Base-by-base conservation (phyloP, 1,139 yeast genomes). In the Scheffersomyces titani region DNA sequence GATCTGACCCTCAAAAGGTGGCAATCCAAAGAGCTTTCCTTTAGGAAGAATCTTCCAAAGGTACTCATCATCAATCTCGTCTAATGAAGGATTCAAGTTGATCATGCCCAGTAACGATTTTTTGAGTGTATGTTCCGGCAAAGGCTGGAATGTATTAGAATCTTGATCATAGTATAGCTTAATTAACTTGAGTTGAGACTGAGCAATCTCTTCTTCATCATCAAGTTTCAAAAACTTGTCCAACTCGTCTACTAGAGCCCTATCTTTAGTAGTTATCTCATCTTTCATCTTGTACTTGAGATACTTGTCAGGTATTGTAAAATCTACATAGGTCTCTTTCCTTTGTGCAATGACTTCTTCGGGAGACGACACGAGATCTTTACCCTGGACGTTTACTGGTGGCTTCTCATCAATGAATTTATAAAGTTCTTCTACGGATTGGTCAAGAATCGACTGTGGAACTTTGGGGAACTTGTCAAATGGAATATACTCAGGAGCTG, bases 91-190 rank as follows among this genome's bases (percentile, higher is more conserved):
- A 59, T 78, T 78, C 56, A 77, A 61, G 52, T 73, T 73, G 36
- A 76, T 70, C 76, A 77, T 74, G 6, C 82, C 82, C 54, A 80
- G 75, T 48, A 79, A 64, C 3, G 82, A 71, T 56, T 71, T 74
- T 56, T 76, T 76, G 51, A 79, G 67, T 0, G 80, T 72, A 58
- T 80, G 83, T 55, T 73, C 79, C 5, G 77, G 75, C 50, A 66
- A 53, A 16, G 73, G 68, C 65, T 68, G 68, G 59, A 63, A 67
- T 59, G 69, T 61, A 53, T 69, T 64, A 9, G 74, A 63, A 49
- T 71, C 74, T 57, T 70, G 70, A 53, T 70, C 75, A 51, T 70
- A 71, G 56, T 71, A 73, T 50, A 72, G 58, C 56, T 70, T 72
- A 51, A 72, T 64, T 51, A 73, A 60, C 45, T 68, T 72, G n/a